A percentile compares a stretch with the other conserved stretches of the same genome.
These are phyloP conservation scores for Aureobasidium zeae DNA, from an alignment of 2,329 filamentous ascomycete species.

Conservation along the genomic window DNA sequence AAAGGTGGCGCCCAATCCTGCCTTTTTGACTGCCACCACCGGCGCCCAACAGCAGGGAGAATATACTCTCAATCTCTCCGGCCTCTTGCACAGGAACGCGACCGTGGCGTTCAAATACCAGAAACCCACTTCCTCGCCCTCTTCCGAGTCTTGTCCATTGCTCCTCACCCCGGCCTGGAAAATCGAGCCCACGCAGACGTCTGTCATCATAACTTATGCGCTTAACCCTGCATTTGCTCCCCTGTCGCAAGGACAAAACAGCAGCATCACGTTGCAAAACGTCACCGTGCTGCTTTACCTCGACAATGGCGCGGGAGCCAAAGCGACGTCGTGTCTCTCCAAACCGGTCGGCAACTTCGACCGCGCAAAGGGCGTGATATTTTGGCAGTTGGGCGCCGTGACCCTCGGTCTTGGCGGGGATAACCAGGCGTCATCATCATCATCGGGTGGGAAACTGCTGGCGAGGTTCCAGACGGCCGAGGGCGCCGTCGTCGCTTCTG, in stretches of 20 bases:
- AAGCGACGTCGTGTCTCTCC: slow-evolving; percentile 59
- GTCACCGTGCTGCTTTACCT: slow-evolving; percentile 65
- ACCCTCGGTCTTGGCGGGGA: no score
- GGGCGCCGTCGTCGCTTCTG: no score
- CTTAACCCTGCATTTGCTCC: slow-evolving; percentile 65
- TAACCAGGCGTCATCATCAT: slow-evolving; percentile 39
- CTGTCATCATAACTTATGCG: slow-evolving; percentile 73
- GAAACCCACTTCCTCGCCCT: slow-evolving; percentile 65
- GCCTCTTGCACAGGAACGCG: slow-evolving; percentile 61
- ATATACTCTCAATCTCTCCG: slow-evolving; percentile 65
- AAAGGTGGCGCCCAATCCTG: slow-evolving; percentile 85
- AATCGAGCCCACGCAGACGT: slow-evolving; percentile 73
- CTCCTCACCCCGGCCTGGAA: slow-evolving; percentile 72
- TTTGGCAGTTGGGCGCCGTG: slow-evolving; percentile 65
- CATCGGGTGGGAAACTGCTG: slow-evolving; percentile 61
- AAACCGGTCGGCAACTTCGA: slow-evolving; percentile 73
- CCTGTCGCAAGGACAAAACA: slow-evolving; percentile 30
- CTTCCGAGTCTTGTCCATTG: slow-evolving; percentile 55
- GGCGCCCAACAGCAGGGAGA: slow-evolving; percentile 69
- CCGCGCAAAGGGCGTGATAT: slow-evolving; percentile 66
- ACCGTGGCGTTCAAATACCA: slow-evolving; percentile 88
- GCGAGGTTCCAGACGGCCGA: slow-evolving; percentile 67
- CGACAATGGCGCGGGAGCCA: slow-evolving; percentile 48
- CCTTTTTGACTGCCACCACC: slow-evolving; percentile 66
- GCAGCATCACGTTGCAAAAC: slow-evolving; percentile 55